Evolutionary conservation across 2,329 filamentous ascomycete species (phyloP), one percentile per base, ranked within the genome.

Genomic region (Delphinella strobiligena): DNA sequence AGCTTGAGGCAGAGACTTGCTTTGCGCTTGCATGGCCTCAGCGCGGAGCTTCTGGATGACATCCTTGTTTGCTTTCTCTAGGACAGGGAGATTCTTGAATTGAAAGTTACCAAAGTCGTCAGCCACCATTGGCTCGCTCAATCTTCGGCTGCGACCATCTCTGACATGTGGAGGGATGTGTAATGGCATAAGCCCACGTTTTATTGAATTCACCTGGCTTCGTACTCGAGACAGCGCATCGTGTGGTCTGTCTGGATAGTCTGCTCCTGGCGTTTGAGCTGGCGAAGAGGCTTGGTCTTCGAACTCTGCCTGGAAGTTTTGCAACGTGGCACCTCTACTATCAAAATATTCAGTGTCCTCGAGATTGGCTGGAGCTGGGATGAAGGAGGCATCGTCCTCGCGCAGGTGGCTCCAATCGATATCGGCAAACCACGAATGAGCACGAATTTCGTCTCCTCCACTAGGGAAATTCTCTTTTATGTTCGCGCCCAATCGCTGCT

Each of bases 331-430:
- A 19, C 91, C 91, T 48, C 91, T 76, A 16, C 85, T 65, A 62
- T 98, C 91, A 51, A 98, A 98, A 55, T 98, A 98, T 55, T 98
- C 93, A 0, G 91, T 98, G 54, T 98, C 89, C 58, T 98, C 91
- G 0, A 86, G 88, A 50, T 98, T 89, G 54, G 94, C 86, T 1
- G 83, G 80, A 31, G 84, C 82, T 0, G 91, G 91, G 9, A 98
- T 82, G 56, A 98, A 98, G 43, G 94, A 86, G 3, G 93, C 87
- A 54, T 95, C 88, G 47, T 96, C 89, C 54, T 96, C 81, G n/a
- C 94, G 72, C 15, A 98, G 63, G 1, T 80, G 85, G 18, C 87
- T 81, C 91, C 91, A 98, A 52, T 85, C 86, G 51, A 93, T 70
- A 27, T 80, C 85, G 12, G 72, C 68, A 54, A 98, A 95, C 87